phyloP scores from a whole-genome alignment of 768 basidiomycete species.

The Tremella mesenterica region DNA sequence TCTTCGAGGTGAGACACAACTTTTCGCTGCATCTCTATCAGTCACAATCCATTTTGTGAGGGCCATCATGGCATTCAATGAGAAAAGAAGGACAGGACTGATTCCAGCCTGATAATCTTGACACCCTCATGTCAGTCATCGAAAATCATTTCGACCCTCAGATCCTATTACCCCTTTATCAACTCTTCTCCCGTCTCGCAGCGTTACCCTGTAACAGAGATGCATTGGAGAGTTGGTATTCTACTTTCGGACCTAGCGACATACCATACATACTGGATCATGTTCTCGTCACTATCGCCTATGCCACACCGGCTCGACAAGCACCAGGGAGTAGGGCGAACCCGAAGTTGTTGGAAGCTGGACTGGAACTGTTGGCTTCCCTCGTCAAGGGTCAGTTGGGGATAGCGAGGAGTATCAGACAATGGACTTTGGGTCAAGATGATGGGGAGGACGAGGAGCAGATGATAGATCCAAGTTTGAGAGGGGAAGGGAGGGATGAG shows the following conservation, averaged over 20 bases:
- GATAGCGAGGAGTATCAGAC: slow-evolving; percentile 11
- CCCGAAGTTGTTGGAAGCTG: slow-evolving; percentile 35
- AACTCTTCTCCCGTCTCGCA: slow-evolving; percentile 35
- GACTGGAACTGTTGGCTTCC: slow-evolving; percentile 36
- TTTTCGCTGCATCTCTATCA: too few species aligned
- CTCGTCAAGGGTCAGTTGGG: slow-evolving; percentile 29
- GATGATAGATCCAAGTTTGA: background rate
- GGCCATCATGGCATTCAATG: too few species aligned
- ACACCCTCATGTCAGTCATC: slow-evolving; percentile 26
- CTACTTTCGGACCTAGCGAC: background rate
- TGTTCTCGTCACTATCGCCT: slow-evolving; percentile 14
- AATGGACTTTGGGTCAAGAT: slow-evolving; percentile 9
- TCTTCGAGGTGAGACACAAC: slow-evolving; percentile 28
- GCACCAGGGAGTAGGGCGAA: slow-evolving; percentile 8
- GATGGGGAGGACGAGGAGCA: background rate
- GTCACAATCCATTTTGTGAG: too few species aligned
- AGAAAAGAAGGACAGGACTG: background rate
- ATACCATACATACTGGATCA: slow-evolving; percentile 22
- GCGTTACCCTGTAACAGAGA: slow-evolving; percentile 34
- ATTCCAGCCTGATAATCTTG: slow-evolving; percentile 21
- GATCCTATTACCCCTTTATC: slow-evolving; percentile 36
- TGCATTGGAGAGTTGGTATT: slow-evolving; percentile 18
- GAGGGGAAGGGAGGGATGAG: slow-evolving; percentile 5
- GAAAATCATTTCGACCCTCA: slow-evolving; percentile 16
- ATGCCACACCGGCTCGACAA: background rate